Percentiles rank a stretch among this genome's conserved stretches.
These are phyloP conservation scores for Camellia lanceoleosa DNA, from an alignment of 148 eudicot genomes.

Conservation along the genomic window DNA sequence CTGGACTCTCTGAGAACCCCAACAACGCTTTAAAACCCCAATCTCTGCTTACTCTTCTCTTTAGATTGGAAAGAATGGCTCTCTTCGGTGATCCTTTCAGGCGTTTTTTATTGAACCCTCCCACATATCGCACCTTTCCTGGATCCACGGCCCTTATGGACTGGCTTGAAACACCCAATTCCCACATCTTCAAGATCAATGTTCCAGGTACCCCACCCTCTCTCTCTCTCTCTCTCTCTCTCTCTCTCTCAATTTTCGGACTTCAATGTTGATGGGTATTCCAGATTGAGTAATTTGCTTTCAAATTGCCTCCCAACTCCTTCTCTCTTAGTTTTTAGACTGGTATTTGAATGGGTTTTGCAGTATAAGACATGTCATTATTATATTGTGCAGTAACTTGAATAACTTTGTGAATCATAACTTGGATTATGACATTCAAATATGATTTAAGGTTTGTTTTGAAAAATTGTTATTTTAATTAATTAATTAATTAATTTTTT, in stretches of 20 bases:
- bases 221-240: neutral
- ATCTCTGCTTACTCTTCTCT: neutral
- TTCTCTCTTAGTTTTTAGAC: neutral
- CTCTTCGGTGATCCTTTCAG: slow-evolving; percentile 57
- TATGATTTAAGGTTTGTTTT: too few species aligned
- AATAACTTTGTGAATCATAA: too few species aligned
- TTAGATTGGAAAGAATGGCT: slow-evolving; percentile 26
- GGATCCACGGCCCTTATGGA: slow-evolving; percentile 61
- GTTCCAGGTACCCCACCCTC: slow-evolving; percentile 49
- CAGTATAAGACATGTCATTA: too few species aligned
- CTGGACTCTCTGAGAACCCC: neutral
- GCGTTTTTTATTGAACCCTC: slow-evolving; percentile 43
- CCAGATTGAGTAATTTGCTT: neutral
- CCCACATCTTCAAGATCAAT: slow-evolving; percentile 75
- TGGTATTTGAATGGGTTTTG: neutral
- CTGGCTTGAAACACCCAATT: slow-evolving; percentile 60
- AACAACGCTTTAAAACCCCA: too few species aligned
- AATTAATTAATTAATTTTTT: too few species aligned
- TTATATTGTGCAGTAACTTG: too few species aligned
- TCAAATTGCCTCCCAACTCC: too few species aligned
- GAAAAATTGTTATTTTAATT: too few species aligned
- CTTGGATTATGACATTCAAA: too few species aligned
- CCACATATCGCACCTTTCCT: slow-evolving; percentile 30
- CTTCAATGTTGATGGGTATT: neutral
- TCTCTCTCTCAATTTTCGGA: neutral